phyloP scores from a whole-genome alignment of 2,329 filamentous ascomycete genomes.

The Lasiodiplodia gonubiensis region DNA sequence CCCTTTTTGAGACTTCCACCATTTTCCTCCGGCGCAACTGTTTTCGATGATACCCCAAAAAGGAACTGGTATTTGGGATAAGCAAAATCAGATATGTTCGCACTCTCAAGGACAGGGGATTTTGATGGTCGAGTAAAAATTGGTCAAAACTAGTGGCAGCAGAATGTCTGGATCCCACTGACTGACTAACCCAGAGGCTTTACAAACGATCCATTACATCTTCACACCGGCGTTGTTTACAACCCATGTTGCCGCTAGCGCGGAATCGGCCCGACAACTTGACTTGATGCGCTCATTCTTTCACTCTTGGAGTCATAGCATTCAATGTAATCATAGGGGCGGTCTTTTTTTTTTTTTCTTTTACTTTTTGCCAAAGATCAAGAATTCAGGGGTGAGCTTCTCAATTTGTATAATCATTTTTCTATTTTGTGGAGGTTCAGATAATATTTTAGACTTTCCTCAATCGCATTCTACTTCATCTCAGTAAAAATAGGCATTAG shows the following conservation, averaged over 20 bases:
- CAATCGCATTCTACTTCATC: not conserved
- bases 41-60: slow-evolving; percentile 29
- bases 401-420: not conserved
- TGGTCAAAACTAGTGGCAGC: not conserved
- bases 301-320: not conserved
- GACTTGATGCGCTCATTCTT: not conserved
- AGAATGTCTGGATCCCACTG: not conserved
- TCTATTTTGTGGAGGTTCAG: not conserved
- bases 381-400: not conserved
- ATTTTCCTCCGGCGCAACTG: slow-evolving; percentile 22
- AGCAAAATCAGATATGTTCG: not conserved
- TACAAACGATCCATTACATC: not conserved
- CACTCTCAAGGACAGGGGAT: not conserved
- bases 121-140: not conserved
- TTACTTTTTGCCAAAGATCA: not conserved
- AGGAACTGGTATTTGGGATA: slow-evolving; percentile 19
- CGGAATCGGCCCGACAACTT: not conserved
- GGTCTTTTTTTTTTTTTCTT: not conserved
- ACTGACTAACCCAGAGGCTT: not conserved
- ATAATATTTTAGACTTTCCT: not conserved
- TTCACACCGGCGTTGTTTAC: not conserved
- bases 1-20: slow-evolving; percentile 19
- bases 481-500: too few species aligned
- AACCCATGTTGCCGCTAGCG: not conserved
- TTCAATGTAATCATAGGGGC: not conserved